Evolutionary conservation across 1,139 yeast species (phyloP), one percentile per base, ranked within the genome.

Genomic region (Sugiyamaella pinicola): DNA sequence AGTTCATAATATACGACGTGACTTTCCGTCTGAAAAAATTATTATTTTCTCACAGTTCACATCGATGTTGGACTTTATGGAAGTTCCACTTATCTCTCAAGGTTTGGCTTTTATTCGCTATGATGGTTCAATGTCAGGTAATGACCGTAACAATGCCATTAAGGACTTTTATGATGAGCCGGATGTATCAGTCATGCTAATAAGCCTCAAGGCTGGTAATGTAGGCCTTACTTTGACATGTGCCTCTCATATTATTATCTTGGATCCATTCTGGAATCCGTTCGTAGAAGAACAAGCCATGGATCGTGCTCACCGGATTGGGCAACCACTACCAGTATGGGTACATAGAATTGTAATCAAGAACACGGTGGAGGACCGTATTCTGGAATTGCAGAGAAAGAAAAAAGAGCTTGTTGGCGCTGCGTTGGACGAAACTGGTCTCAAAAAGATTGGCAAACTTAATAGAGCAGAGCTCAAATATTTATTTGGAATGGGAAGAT

Each of bases 191-290:
- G 78, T 91, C 9, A 69, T 91, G 65, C 73, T 91, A 48, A 77
- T 89, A 22, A 87, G 96, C 0, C 77, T 91, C 64, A 85, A 85
- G 65, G 96, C 97, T 1, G 98, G 98, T 62, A 90, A 88, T 67
- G 93, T 90, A 12, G 98, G 98, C 5, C 76, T 91, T 58, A 91
- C 97, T 0, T 75, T 91, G 59, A 91, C 97, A 0, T 87, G 95
- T 72, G 98, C 98, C 0, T 86, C 89, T 39, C 96, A 89, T 67
- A 95, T 91, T 9, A 81, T 91, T 49, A 79, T 91, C 10, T 79
- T 88, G 76, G 98, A 91, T 67, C 97, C 97, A 13, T 91, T 89
- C 67, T 91, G 98, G 98, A 91, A 91, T 65, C 98, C 97, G 1
- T 91, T 79, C 69, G 96, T 91, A 2, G 98, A 91, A 69, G 96